These are phyloP conservation scores for Septoria linicola DNA, from an alignment of 2,329 filamentous ascomycete genomes.

Conservation along the genomic window DNA sequence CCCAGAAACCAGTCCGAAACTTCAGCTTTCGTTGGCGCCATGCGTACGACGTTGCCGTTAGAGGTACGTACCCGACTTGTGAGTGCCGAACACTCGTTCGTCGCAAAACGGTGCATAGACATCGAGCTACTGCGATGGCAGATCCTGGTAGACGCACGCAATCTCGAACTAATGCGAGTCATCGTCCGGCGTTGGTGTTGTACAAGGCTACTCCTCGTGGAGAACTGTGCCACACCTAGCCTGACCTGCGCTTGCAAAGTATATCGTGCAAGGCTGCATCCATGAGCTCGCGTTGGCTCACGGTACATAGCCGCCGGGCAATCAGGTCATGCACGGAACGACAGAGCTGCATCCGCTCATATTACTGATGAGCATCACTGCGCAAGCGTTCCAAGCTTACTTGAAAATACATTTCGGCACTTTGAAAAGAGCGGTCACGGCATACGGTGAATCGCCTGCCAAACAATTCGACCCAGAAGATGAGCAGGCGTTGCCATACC, in stretches of 20 bases:
- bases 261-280: constrained; percentile 13
- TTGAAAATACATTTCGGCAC: too few relatives aligned
- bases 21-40: too few relatives aligned
- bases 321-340: constrained; percentile 3
- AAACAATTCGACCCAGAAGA: too few relatives aligned
- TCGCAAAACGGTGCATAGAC: neutral
- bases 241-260: constrained; percentile 10
- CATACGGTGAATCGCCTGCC: too few relatives aligned
- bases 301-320: neutral
- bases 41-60: too few relatives aligned
- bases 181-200: neutral
- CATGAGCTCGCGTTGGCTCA: neutral
- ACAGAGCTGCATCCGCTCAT: neutral
- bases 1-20: too few relatives aligned
- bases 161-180: constrained; percentile 16
- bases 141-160: constrained; percentile 15
- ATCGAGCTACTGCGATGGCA: constrained; percentile 8
- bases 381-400: too few relatives aligned
- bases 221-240: constrained; percentile 10
- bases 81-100: constrained; percentile 2
- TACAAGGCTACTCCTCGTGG: constrained; percentile 16
- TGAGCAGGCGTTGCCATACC: too few relatives aligned
- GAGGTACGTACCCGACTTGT: constrained; percentile 1
- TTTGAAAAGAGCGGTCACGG: too few relatives aligned
- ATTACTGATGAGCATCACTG: neutral